Evolutionary conservation across 208 protist genomes (phyloP), one percentile per base, ranked within the genome.

Genomic region (Leishmania guyanensis): DNA sequence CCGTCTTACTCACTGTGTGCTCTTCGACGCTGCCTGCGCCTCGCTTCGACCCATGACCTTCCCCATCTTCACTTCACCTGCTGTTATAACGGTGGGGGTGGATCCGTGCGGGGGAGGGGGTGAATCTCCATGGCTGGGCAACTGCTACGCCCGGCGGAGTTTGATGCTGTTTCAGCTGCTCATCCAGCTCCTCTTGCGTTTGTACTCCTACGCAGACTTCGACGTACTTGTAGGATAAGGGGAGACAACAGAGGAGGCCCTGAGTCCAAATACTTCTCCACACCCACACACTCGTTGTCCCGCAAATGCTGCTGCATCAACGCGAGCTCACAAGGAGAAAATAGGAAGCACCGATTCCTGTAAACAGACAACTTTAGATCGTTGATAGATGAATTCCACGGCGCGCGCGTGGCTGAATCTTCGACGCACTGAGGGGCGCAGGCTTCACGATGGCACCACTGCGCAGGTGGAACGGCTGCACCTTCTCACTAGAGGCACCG

Each of bases 341-440:
- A 26, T 46, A 46, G 4, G 43, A 51, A 20, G 0, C 51, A 53
- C 68, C 5, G 22, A 73, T 17, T 5, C 2, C 68, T 73, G 12
- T 46, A 22, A 29, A 10, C 46, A 14, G 68, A 29, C 46, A 73
- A 29, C 43, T 73, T 73, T 43, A 43, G 6, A 2, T 54, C 46
- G 29, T 51, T 1, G 68, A 53, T 73, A 14, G 46, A 79, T 79
- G 76, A 79, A 79, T 64, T 53, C 76, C 17, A 72, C 64, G 1
- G 76, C 76, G 50, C 76, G 62, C 3, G 56, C 56, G 29, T 79
- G 76, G 76, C 36, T 79, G 54, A 29, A n/a, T 43, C 5, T 79
- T 17, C 76, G 60, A n/a, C 43, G 62, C 62, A 22, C n/a, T 22
- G 65, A 69, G n/a, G 39, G 20, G 60, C 16, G 43, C 14, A 65